phyloP scores from a whole-genome alignment of 1,284 basidiomycete genomes.

The Rhodotorula mucilaginosa region DNA sequence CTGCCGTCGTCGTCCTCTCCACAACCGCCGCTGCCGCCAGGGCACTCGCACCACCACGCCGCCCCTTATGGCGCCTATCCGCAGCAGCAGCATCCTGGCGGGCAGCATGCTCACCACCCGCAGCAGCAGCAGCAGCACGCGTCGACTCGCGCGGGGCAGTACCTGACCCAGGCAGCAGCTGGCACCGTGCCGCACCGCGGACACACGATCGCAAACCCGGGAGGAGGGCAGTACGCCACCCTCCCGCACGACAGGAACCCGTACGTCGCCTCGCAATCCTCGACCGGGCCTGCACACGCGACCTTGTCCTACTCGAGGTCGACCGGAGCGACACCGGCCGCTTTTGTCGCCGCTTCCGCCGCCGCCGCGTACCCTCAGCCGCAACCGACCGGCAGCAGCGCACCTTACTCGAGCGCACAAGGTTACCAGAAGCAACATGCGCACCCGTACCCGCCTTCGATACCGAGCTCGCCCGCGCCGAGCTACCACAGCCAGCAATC shows the following conservation, averaged over 20 bases:
- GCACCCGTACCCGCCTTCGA: not conserved
- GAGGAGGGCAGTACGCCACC: not conserved
- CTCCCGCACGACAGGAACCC: not conserved
- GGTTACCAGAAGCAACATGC: constrained; percentile 2
- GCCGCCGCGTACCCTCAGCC: not conserved
- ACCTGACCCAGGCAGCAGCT: not conserved
- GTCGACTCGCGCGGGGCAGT: not conserved
- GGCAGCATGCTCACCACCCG: not conserved
- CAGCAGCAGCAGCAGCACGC: not conserved
- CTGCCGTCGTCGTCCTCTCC: not conserved
- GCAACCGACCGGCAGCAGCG: not conserved
- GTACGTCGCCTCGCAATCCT: not conserved
- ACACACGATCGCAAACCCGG: constrained; percentile 1
- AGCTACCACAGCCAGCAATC: constrained; percentile 8
- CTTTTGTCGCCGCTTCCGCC: not conserved
- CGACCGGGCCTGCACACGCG: not conserved
- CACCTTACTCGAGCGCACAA: not conserved
- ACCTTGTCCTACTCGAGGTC: not conserved
- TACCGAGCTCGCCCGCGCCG: not conserved
- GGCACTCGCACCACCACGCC: constrained; percentile 44
- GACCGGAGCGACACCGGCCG: not conserved
- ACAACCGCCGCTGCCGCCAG: constrained; percentile 31
- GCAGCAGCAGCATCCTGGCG: not conserved
- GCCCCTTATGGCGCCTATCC: constrained; percentile 41
- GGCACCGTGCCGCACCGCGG: not conserved